These are phyloP conservation scores for Holtermanniella nyarrowii DNA, from an alignment of 768 basidiomycete species.

Conservation along the genomic window DNA sequence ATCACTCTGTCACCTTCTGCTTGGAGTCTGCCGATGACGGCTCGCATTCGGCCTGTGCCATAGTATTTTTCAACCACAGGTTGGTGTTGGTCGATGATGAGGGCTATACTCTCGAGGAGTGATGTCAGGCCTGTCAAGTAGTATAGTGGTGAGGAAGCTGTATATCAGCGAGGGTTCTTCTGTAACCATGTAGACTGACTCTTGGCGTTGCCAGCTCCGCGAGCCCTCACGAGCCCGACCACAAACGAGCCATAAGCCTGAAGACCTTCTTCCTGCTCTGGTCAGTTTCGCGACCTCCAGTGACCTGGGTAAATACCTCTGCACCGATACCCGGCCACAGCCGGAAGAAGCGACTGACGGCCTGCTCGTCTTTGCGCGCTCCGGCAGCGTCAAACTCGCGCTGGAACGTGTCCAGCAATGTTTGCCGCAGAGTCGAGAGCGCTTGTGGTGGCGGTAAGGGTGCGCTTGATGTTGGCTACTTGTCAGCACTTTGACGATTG, in stretches of 20 bases:
- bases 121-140: constrained; percentile 82
- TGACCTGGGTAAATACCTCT: constrained; percentile 45
- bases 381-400: constrained; percentile 76
- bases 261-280: constrained; percentile 56
- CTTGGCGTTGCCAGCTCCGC: constrained; percentile 68
- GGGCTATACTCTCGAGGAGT: constrained; percentile 86
- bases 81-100: constrained; percentile 95
- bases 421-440: constrained; percentile 60
- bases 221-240: constrained; percentile 71
- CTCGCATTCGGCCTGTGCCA: constrained; percentile 73
- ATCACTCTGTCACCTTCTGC: constrained; percentile 82
- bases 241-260: constrained; percentile 89
- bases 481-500: neutral
- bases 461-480: constrained; percentile 80
- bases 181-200: constrained; percentile 1
- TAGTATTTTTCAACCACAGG: constrained; percentile 98
- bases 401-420: constrained; percentile 65
- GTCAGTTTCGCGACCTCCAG: no score
- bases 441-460: constrained; percentile 79
- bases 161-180: constrained; percentile 1
- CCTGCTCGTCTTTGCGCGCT: constrained; percentile 65
- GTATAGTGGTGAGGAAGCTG: constrained; percentile 85
- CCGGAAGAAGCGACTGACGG: constrained; percentile 90
- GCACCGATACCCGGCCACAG: constrained; percentile 92
- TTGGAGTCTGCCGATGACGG: constrained; percentile 60